Percentiles rank a stretch among this genome's conserved stretches.
Conservation (phyloP, 2,329 filamentous ascomycete genomes). For the Verticillium longisporum region DNA sequence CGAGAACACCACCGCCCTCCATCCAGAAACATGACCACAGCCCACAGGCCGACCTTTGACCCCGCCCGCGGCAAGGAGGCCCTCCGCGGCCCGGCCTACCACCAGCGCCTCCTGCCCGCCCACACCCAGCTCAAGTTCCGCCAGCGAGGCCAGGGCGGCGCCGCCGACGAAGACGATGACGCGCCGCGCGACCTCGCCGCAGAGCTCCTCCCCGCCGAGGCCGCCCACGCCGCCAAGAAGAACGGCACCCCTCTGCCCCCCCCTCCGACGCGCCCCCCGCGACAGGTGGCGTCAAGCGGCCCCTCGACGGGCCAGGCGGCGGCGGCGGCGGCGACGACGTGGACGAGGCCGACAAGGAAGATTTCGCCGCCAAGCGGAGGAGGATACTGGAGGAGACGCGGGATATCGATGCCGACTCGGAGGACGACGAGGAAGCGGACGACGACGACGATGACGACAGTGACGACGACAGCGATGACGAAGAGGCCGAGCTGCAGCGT, state of each 20-base stretch:
- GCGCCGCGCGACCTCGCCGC: slow-evolving; percentile 71
- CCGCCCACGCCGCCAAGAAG: slow-evolving; percentile 80
- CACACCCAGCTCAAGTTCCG: slow-evolving; percentile 89
- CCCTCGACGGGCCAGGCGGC: slow-evolving; percentile 42
- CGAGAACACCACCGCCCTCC: neutral
- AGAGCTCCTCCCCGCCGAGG: slow-evolving; percentile 84
- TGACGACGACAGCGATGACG: slow-evolving; percentile 68
- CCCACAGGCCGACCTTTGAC: slow-evolving; percentile 89
- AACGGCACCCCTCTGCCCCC: slow-evolving; percentile 50
- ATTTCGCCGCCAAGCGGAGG: slow-evolving; percentile 74
- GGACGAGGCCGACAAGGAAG: slow-evolving; percentile 44
- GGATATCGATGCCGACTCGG: slow-evolving; percentile 76
- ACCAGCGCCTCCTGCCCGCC: slow-evolving; percentile 89
- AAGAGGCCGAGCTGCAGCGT: slow-evolving; percentile 81
- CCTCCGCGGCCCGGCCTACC: slow-evolving; percentile 86
- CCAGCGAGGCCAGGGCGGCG: slow-evolving; percentile 81
- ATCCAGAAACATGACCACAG: slow-evolving; percentile 50
- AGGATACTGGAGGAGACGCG: slow-evolving; percentile 82
- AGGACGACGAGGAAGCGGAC: slow-evolving; percentile 49
- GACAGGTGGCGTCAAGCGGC: slow-evolving; percentile 53
- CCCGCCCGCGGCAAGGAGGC: slow-evolving; percentile 94
- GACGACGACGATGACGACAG: slow-evolving; percentile 46
- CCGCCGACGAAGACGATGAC: slow-evolving; percentile 54
- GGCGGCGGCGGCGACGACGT: slow-evolving; percentile 6
- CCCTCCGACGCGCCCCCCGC: slow-evolving; percentile 25